Evolutionary conservation across 768 basidiomycete genomes (phyloP).

Genomic region (Termitomyces sp.): DNA sequence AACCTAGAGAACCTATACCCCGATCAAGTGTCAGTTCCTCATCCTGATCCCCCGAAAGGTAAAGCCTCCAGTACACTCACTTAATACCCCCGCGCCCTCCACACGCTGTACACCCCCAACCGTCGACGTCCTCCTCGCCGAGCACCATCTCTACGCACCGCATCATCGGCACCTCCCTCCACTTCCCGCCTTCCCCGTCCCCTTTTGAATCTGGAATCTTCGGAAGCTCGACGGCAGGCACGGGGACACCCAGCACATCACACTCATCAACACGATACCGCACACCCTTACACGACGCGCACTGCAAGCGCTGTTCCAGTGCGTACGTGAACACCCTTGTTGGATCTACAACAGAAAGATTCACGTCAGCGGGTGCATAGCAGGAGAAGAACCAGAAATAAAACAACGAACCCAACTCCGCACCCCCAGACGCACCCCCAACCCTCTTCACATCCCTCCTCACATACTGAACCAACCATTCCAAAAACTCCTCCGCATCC

Average conservation of each 20-base stretch:
- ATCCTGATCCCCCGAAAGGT: neutral
- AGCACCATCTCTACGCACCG: slow-evolving; percentile 57
- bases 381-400: neutral
- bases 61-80: slow-evolving; percentile 27
- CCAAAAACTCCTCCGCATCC: slow-evolving; percentile 93
- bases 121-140: slow-evolving; percentile 59
- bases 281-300: slow-evolving; percentile 70
- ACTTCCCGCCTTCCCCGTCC: slow-evolving; percentile 49
- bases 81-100: slow-evolving; percentile 66
- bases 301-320: slow-evolving; percentile 84
- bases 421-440: slow-evolving; percentile 18
- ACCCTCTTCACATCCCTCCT: slow-evolving; percentile 43
- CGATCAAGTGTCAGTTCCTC: neutral
- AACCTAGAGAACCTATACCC: slow-evolving; percentile 50
- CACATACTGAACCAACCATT: slow-evolving; percentile 70
- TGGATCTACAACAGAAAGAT: slow-evolving; percentile 40
- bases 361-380: neutral
- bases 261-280: slow-evolving; percentile 72
- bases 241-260: slow-evolving; percentile 76
- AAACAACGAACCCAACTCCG: slow-evolving; percentile 16
- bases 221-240: slow-evolving; percentile 59
- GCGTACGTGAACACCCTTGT: slow-evolving; percentile 77
- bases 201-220: neutral
- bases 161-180: slow-evolving; percentile 53
- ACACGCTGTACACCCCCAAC: slow-evolving; percentile 75